A percentile compares a stretch with the other conserved stretches of the same genome.
Evolutionary conservation across 192 early-diverging fungal species (phyloP).

Genomic region (Jimgerdemannia flammicorona): DNA sequence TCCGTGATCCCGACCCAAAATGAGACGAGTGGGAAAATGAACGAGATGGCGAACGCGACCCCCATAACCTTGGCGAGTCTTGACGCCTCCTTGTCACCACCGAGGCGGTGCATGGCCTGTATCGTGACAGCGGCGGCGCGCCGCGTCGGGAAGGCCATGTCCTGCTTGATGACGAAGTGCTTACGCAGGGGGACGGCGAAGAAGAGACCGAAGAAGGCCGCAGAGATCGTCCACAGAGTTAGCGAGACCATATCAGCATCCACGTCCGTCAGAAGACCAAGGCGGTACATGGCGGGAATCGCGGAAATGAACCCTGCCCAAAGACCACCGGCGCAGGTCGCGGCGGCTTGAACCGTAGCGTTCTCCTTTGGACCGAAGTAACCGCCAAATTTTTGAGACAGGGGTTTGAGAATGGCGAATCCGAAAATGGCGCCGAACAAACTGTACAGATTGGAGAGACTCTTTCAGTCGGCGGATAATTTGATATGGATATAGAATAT

Average conservation of each 20-base stretch:
- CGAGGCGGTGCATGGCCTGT: conserved; percentile 43
- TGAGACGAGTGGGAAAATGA: conserved; percentile 41
- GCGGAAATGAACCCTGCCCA: conserved; percentile 58
- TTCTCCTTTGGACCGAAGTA: no score
- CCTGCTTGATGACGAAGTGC: conserved; percentile 64
- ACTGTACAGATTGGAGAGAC: neutral
- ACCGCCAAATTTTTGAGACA: no score
- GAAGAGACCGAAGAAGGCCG: conserved; percentile 69
- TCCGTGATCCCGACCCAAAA: conserved; percentile 24
- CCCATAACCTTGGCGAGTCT: conserved; percentile 33
- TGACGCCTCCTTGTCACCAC: conserved; percentile 41
- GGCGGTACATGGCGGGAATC: conserved; percentile 66
- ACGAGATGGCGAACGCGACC: no score
- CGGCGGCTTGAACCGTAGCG: no score
- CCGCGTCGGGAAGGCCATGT: conserved; percentile 66
- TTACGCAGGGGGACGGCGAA: conserved; percentile 66
- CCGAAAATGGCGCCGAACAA: conserved; percentile 54
- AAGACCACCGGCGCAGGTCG: conserved; percentile 66
- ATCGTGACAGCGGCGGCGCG: conserved; percentile 64
- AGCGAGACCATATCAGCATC: conserved; percentile 46
- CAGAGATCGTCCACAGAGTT: conserved; percentile 49
- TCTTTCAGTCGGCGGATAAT: no score
- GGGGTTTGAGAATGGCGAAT: conserved; percentile 57
- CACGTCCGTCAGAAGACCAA: conserved; percentile 50
- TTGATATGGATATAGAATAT: no score